These are phyloP conservation scores for Terana coerulea DNA, from an alignment of 768 basidiomycete genomes.

Conservation along the genomic window DNA sequence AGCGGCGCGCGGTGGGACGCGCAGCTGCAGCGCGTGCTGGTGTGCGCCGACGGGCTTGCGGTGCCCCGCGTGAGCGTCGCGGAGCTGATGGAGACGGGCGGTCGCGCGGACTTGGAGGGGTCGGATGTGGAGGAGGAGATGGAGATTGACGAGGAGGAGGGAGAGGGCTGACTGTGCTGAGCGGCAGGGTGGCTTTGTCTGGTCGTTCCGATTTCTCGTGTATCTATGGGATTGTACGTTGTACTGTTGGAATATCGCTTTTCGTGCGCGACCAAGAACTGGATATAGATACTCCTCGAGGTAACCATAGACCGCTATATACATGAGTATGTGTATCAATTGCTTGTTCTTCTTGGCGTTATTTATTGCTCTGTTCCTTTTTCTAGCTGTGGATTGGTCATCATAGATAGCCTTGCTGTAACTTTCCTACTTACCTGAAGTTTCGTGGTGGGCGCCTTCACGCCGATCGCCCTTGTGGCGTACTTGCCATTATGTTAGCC, in stretches of 20 bases:
- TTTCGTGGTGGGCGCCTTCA: no score
- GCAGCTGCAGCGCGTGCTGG: constrained; percentile 14
- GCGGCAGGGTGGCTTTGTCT: no score
- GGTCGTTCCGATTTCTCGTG: constrained; percentile 5
- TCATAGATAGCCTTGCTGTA: no score
- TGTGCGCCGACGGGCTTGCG: constrained; percentile 12
- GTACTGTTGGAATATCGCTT: neutral
- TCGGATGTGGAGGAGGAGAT: constrained; percentile 16
- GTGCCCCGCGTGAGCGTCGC: constrained; percentile 14
- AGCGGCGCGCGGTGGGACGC: constrained; percentile 38
- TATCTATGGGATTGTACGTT: constrained; percentile 7
- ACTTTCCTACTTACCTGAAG: no score
- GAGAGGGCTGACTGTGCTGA: constrained; percentile 14
- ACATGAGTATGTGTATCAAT: no score
- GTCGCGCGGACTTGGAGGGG: constrained; percentile 11
- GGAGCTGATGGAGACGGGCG: constrained; percentile 16
- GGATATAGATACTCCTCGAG: no score
- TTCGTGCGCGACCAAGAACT: neutral
- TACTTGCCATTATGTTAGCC: no score
- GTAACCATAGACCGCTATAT: no score
- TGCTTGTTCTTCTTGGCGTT: no score
- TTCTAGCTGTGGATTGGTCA: no score
- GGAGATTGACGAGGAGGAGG: constrained; percentile 18
- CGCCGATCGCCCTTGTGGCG: no score
- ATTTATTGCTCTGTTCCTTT: no score